Conservation (phyloP, 2,329 filamentous ascomycete genomes). For the Penicillium sp. region DNA sequence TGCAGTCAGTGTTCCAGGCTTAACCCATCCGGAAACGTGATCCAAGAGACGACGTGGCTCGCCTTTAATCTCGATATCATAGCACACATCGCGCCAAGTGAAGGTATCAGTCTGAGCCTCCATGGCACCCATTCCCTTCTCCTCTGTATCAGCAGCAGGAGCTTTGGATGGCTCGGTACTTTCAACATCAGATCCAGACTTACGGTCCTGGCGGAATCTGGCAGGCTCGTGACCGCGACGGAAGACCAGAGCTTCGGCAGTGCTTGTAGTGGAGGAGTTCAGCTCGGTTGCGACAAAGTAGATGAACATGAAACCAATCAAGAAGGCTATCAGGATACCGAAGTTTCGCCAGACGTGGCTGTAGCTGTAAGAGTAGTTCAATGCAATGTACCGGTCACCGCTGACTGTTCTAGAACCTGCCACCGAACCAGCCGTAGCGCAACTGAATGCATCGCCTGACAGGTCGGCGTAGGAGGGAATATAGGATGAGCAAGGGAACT, state of each 20-base stretch:
- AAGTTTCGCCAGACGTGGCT: conserved; percentile 67
- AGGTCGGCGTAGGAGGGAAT: conserved; percentile 49
- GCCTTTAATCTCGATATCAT: conserved; percentile 74
- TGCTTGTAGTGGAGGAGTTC: conserved; percentile 65
- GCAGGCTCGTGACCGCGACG: conserved; percentile 52
- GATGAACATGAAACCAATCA: conserved; percentile 57
- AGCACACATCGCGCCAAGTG: conserved; percentile 79
- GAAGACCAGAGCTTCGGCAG: conserved; percentile 75
- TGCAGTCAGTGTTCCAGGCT: conserved; percentile 83
- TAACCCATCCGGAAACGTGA: conserved; percentile 86
- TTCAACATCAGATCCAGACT: conserved; percentile 51
- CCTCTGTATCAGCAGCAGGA: background rate
- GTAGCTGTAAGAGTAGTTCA: conserved; percentile 57
- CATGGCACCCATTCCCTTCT: conserved; percentile 36
- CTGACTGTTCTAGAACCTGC: conserved; percentile 55
- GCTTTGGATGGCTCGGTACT: background rate
- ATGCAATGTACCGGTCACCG: conserved; percentile 59
- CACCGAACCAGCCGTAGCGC: conserved; percentile 57
- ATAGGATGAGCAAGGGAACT: conserved; percentile 55
- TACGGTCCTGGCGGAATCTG: conserved; percentile 4
- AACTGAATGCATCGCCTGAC: conserved; percentile 50
- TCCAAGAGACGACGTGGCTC: conserved; percentile 74
- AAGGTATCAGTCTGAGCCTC: conserved; percentile 70
- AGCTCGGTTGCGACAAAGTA: conserved; percentile 54
- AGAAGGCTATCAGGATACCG: conserved; percentile 66